Evolutionary conservation across 2,329 filamentous ascomycete species (phyloP).

Genomic region (Boeremia lycopersici): DNA sequence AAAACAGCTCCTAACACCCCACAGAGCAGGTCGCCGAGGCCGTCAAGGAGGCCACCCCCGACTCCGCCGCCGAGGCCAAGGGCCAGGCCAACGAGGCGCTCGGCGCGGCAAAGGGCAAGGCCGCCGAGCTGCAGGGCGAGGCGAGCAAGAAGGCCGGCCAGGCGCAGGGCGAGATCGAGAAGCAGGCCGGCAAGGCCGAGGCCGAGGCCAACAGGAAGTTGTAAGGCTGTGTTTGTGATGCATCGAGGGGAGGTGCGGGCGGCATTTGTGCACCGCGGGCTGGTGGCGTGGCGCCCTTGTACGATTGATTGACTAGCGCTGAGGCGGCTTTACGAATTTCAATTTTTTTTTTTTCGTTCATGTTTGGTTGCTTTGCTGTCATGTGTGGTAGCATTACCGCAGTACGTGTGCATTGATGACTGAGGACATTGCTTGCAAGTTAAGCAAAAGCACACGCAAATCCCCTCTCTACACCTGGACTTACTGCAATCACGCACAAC

Average conservation of each 20-base stretch:
- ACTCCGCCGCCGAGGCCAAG: slow-evolving; percentile 45
- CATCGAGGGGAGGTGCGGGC: not conserved
- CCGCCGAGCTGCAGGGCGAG: slow-evolving; percentile 47
- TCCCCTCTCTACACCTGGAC: too few relatives aligned
- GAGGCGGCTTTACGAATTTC: slow-evolving; percentile 17
- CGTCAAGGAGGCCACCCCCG: slow-evolving; percentile 44
- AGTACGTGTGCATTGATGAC: too few relatives aligned
- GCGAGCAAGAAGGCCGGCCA: slow-evolving; percentile 51
- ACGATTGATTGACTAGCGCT: slow-evolving; percentile 10
- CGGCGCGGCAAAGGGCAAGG: slow-evolving; percentile 48
- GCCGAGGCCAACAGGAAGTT: slow-evolving; percentile 51
- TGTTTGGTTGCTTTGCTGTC: too few relatives aligned
- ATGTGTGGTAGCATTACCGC: too few relatives aligned
- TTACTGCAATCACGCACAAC: too few relatives aligned
- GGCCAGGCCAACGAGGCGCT: slow-evolving; percentile 39
- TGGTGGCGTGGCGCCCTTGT: slow-evolving; percentile 7
- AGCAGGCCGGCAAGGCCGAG: slow-evolving; percentile 48
- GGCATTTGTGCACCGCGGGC: slow-evolving; percentile 10
- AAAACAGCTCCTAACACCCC: slow-evolving; percentile 15
- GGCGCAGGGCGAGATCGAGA: slow-evolving; percentile 53
- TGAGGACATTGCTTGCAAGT: too few relatives aligned
- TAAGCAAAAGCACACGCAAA: too few relatives aligned
- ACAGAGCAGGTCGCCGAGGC: slow-evolving; percentile 59
- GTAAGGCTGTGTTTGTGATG: not conserved
- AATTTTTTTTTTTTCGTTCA: not conserved